A percentile compares a stretch with the other conserved stretches of the same genome.
Conservation (phyloP, 345 rosid species). For the Acer campestre region DNA sequence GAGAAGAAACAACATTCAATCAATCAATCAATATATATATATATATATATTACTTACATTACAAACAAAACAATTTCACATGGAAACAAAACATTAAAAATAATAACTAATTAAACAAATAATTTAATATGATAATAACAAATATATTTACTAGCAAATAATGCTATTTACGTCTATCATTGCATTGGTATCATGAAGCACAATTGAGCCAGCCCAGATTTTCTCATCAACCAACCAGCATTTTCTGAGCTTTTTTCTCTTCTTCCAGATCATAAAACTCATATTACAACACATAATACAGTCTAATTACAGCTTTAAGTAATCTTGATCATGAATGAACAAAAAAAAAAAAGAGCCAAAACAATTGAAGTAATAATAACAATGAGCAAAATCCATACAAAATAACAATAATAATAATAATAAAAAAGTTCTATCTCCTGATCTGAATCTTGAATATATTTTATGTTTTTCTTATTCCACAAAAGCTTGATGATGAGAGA, state of each 20-base stretch:
- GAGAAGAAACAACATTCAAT: conserved; percentile 7
- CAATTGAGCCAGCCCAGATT: neutral
- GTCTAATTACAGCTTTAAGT: neutral
- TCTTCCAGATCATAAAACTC: conserved; percentile 1
- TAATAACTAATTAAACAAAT: neutral
- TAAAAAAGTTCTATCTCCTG: neutral
- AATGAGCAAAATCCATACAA: conserved; percentile 11
- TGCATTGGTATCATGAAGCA: neutral
- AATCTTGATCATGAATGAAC: conserved; percentile 12
- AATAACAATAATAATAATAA: too few relatives aligned
- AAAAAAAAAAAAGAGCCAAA: neutral
- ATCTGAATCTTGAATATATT: conserved; percentile 12
- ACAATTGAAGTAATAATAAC: neutral
- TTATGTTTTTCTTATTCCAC: neutral
- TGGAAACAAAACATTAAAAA: too few relatives aligned
- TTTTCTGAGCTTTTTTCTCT: neutral
- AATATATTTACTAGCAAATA: neutral
- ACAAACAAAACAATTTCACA: neutral
- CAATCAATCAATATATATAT: neutral
- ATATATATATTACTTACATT: neutral
- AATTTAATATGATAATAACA: neutral
- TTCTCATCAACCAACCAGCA: neutral
- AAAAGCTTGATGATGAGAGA: neutral
- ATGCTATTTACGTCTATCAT: too few relatives aligned
- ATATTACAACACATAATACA: neutral